Percentiles rank a stretch among this genome's conserved stretches.
These are phyloP conservation scores for Scutellaria baicalensis DNA, from an alignment of 257 asterid genomes.

Conservation along the genomic window DNA sequence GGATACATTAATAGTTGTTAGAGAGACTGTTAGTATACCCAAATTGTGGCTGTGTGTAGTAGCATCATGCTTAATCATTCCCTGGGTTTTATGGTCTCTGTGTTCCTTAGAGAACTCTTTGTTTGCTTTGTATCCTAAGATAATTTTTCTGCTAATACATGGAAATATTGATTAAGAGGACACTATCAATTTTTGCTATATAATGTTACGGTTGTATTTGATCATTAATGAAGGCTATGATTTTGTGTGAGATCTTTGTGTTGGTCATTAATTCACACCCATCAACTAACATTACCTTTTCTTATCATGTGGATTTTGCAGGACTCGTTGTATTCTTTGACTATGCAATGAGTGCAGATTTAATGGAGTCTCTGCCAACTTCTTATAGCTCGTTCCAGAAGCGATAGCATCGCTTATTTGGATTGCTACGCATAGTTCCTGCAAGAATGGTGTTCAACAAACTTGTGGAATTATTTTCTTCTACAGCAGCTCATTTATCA, in stretches of 20 bases:
- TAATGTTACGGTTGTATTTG: neutral
- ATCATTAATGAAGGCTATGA: neutral
- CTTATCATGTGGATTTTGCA: constrained; percentile 11
- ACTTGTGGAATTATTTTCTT: constrained; percentile 50
- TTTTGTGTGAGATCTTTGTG: no score
- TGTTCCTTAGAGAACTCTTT: neutral
- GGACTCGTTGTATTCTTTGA: constrained; percentile 1
- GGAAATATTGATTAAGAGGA: neutral
- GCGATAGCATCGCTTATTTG: neutral
- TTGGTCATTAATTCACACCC: neutral
- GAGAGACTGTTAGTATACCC: neutral
- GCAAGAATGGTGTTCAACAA: constrained; percentile 43
- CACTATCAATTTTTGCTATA: neutral
- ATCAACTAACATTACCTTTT: neutral
- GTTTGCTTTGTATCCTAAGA: neutral
- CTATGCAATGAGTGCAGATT: neutral
- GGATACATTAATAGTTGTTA: neutral
- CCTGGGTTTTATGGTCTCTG: no score
- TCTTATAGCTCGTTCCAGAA: constrained; percentile 5
- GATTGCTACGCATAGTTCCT: constrained; percentile 15
- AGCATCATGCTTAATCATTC: neutral
- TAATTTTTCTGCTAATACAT: neutral
- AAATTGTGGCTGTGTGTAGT: neutral
- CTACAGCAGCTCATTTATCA: constrained; percentile 41
- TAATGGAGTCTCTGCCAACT: neutral